Evolutionary conservation across 495 filamentous ascomycete genomes (phyloP).

Genomic region (Neurospora sp.): DNA sequence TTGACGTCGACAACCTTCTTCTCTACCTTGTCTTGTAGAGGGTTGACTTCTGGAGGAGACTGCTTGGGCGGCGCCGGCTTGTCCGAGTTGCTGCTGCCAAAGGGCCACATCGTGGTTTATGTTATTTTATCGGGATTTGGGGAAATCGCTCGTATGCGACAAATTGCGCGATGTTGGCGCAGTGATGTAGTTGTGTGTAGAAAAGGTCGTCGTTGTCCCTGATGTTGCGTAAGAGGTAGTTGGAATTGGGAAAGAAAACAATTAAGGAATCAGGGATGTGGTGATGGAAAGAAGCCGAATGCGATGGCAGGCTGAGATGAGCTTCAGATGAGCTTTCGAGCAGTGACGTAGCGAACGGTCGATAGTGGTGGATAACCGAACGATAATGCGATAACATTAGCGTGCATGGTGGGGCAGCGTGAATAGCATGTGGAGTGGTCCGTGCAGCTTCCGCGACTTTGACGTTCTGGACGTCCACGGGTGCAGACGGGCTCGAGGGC

Average conservation of each 20-base stretch:
- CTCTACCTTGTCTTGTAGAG: neutral
- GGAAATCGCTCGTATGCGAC: neutral
- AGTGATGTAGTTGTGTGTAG: neutral
- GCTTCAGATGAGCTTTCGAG: neutral
- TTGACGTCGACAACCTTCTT: slow-evolving; percentile 8
- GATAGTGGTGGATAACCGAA: neutral
- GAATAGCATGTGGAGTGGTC: neutral
- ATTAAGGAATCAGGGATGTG: neutral
- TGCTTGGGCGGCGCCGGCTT: slow-evolving; percentile 16
- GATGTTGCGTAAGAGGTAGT: neutral
- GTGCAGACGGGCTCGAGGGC: neutral
- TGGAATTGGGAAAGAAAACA: neutral
- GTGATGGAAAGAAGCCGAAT: neutral
- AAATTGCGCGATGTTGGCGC: neutral
- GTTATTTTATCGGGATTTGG: neutral
- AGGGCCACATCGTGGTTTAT: slow-evolving; percentile 28
- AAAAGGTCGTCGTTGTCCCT: neutral
- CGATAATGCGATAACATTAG: neutral
- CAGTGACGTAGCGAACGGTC: neutral
- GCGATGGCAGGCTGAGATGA: neutral
- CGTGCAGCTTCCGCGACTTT: neutral
- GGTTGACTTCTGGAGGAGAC: slow-evolving; percentile 11
- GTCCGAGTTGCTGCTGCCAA: slow-evolving; percentile 29
- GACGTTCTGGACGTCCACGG: neutral
- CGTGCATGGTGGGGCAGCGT: neutral